Evolutionary conservation across 176 grass and related monocot genomes (phyloP).

Genomic region (Panicum miliaceum): DNA sequence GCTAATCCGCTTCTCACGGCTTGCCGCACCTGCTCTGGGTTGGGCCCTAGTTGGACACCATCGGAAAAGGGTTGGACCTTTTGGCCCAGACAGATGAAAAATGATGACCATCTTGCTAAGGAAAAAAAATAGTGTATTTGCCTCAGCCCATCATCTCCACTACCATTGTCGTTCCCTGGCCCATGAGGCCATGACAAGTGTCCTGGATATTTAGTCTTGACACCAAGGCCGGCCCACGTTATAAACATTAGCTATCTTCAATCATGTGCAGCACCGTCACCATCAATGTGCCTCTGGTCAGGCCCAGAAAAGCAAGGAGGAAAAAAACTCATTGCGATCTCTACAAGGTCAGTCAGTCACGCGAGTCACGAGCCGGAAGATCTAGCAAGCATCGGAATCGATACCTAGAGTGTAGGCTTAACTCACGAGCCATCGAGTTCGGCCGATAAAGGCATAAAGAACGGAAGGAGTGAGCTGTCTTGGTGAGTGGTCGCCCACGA

Average conservation of each 20-base stretch:
- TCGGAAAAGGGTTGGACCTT: no score
- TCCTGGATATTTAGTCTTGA: conserved; percentile 36
- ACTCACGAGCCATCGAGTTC: conserved; percentile 15
- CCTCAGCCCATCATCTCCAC: neutral
- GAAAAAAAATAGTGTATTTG: neutral
- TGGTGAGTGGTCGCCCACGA: conserved; percentile 32
- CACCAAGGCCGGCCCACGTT: conserved; percentile 42
- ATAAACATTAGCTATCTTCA: neutral
- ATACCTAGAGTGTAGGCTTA: conserved; percentile 48
- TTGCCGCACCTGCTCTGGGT: conserved; percentile 29
- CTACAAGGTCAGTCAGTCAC: neutral
- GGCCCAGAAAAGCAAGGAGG: neutral
- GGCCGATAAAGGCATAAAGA: conserved; percentile 30
- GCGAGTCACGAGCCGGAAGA: conserved; percentile 21
- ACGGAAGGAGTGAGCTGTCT: conserved; percentile 26
- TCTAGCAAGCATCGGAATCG: conserved; percentile 23
- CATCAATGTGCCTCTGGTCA: no score
- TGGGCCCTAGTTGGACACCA: conserved; percentile 18
- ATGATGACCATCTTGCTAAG: no score
- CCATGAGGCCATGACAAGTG: conserved; percentile 25
- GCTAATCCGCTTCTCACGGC: conserved; percentile 57
- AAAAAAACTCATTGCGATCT: neutral
- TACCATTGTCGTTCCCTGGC: neutral
- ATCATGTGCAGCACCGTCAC: no score
- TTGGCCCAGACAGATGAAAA: no score